These are phyloP conservation scores for Pseudocercospora fijiensis DNA, from an alignment of 2,329 filamentous ascomycete species.

Conservation along the genomic window DNA sequence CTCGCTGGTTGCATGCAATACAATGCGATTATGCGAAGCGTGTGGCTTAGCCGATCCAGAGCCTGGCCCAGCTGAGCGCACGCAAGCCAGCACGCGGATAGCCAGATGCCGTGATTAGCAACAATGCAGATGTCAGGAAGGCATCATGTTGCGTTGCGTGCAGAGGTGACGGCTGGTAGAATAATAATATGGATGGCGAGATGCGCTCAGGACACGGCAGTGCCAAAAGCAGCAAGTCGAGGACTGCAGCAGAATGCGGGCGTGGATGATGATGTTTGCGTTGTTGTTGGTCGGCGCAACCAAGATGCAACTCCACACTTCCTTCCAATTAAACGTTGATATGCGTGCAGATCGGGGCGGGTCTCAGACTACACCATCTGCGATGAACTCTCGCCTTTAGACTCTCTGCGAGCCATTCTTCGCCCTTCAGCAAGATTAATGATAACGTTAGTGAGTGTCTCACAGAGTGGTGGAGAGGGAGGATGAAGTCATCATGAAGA, in stretches of 20 bases:
- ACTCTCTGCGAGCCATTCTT: background rate
- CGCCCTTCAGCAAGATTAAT: background rate
- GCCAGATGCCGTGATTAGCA: background rate
- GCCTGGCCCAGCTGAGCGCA: slow-evolving; percentile 8
- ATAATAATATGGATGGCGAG: background rate
- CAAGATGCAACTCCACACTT: background rate
- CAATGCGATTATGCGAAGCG: slow-evolving; percentile 10
- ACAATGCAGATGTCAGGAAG: slow-evolving; percentile 1
- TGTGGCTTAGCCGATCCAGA: slow-evolving; percentile 1
- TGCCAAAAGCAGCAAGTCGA: background rate
- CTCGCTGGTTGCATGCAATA: background rate
- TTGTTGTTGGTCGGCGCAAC: slow-evolving; percentile 5
- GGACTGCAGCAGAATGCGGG: background rate
- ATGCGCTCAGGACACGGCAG: background rate
- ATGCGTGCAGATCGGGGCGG: slow-evolving; percentile 2
- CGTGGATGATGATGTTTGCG: slow-evolving; percentile 5
- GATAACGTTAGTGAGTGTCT: background rate
- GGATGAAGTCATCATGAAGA: no score
- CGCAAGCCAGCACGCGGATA: slow-evolving; percentile 5
- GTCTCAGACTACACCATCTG: slow-evolving; percentile 4
- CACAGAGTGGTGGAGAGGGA: background rate
- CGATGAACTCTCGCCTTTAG: background rate
- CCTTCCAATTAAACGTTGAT: slow-evolving; percentile 10
- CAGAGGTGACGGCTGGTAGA: background rate
- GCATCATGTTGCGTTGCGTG: background rate